Evolutionary conservation across 495 filamentous ascomycete species (phyloP).

Genomic region (Podospora fimiseda): DNA sequence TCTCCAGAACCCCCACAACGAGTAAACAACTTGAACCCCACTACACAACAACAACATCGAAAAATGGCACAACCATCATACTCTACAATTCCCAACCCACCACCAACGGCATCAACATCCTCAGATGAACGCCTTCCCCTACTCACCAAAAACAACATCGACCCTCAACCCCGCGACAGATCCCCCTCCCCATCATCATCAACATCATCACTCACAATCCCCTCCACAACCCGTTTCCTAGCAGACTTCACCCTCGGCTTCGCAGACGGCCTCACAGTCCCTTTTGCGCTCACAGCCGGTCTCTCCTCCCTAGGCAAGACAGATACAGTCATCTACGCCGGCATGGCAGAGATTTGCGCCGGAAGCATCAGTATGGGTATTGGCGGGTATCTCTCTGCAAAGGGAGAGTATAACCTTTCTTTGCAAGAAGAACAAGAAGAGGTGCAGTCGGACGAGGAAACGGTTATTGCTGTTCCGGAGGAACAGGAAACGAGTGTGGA

Average conservation of each 20-base stretch:
- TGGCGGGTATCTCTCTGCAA: constrained; percentile 52
- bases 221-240: background rate
- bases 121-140: too few relatives aligned
- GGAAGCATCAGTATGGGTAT: constrained; percentile 62
- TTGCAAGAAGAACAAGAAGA: background rate
- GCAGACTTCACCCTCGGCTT: constrained; percentile 49
- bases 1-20: too few relatives aligned
- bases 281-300: constrained; percentile 55
- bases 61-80: background rate
- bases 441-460: background rate
- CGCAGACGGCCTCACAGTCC: constrained; percentile 55
- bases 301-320: constrained; percentile 50
- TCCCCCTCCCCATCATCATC: too few relatives aligned
- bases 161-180: too few relatives aligned
- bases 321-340: constrained; percentile 55
- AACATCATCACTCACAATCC: background rate
- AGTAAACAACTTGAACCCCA: too few relatives aligned
- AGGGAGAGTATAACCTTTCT: constrained; percentile 32
- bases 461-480: background rate
- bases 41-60: too few relatives aligned
- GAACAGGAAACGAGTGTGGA: background rate
- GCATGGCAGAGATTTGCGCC: constrained; percentile 59
- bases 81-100: background rate
- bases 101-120: too few relatives aligned
- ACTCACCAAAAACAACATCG: too few relatives aligned